phyloP scores from a whole-genome alignment of 768 basidiomycete species.

The Psilocybe cyanescens region DNA sequence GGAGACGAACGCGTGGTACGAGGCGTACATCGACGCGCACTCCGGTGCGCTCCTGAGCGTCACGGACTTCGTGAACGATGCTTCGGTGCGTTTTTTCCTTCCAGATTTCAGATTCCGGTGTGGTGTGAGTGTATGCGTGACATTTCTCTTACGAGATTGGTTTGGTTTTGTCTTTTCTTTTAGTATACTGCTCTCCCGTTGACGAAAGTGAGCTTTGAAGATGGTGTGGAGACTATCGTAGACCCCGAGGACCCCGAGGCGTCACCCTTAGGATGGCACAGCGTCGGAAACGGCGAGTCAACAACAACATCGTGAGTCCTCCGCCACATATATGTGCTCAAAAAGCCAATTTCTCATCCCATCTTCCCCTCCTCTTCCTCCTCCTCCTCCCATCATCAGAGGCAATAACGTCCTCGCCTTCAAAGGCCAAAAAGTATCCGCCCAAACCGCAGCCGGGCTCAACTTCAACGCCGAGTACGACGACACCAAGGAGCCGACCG shows the following conservation, averaged over 20 bases:
- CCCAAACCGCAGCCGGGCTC: constrained; percentile 21
- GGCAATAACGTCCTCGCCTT: constrained; percentile 41
- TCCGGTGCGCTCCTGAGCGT: constrained; percentile 47
- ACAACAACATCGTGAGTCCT: constrained; percentile 14
- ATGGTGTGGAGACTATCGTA: constrained; percentile 48
- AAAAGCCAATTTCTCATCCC: neutral
- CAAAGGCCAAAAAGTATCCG: constrained; percentile 22
- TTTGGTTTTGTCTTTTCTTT: too few relatives aligned
- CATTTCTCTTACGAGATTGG: too few relatives aligned
- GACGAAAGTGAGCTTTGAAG: constrained; percentile 47
- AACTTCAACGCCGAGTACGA: constrained; percentile 40
- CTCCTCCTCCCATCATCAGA: neutral
- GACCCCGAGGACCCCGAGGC: constrained; percentile 53
- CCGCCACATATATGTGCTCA: neutral
- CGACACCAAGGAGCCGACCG: constrained; percentile 36
- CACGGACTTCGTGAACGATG: constrained; percentile 53
- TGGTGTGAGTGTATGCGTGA: too few relatives aligned
- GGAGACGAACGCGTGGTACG: constrained; percentile 46
- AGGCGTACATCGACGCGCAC: constrained; percentile 60
- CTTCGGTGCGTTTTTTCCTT: constrained; percentile 23
- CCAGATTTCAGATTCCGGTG: neutral
- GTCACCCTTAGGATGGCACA: constrained; percentile 59
- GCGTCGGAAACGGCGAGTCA: constrained; percentile 13
- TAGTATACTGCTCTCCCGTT: constrained; percentile 52
- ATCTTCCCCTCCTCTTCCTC: too few relatives aligned